Evolutionary conservation across 1,284 basidiomycete species (phyloP), one percentile per base, ranked within the genome.

Genomic region (Ganoderma resinaceum): DNA sequence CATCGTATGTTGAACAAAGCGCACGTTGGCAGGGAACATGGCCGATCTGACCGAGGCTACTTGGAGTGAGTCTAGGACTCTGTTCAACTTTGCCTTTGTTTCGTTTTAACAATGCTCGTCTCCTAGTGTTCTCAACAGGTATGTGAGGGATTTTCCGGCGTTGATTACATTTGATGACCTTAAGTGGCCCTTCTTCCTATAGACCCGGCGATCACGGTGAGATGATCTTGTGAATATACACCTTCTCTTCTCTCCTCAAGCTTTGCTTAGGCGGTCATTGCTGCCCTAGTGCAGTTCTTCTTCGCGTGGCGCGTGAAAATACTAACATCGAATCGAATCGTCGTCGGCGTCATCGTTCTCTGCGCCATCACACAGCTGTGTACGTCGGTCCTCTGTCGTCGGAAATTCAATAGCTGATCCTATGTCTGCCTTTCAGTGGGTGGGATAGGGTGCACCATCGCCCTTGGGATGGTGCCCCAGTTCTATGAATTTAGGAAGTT

Each of bases 301-400:
- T 82, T 80, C 64, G 80, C 81, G 0, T 81, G 80, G 80, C 70
- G 81, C 14, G 76, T 83, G 40, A 74, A 75, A 46, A 61, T 70
- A 7, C 58, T 78, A 18, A 67, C 66, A 11, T 37, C 55, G 46
- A 67, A 58, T n/a, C 49, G 38, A 26, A 42, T 53, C 40, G 9
- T 66, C 20, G 66, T 66, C 3, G 43, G 26, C 26, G 37, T 37
- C 35, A 57, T 70, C 46, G 61, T n/a, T 0, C 20, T 37, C 20
- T 58, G 55, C 35, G 31, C 55, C 33, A n/a, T 37, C 16, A 31
- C 29, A n/a, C 35, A 33, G 55, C 20, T 58, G 23, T 23, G 55
- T 58, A 37, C 2, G 55, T 58, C 20, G 8, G 2, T 8, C 6
- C 11, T 23, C 33, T 35, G 9, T 16, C 33, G 3, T 29, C 14